Conservation (phyloP, 2,329 filamentous ascomycete species). For the Xylariaceae sp. region DNA sequence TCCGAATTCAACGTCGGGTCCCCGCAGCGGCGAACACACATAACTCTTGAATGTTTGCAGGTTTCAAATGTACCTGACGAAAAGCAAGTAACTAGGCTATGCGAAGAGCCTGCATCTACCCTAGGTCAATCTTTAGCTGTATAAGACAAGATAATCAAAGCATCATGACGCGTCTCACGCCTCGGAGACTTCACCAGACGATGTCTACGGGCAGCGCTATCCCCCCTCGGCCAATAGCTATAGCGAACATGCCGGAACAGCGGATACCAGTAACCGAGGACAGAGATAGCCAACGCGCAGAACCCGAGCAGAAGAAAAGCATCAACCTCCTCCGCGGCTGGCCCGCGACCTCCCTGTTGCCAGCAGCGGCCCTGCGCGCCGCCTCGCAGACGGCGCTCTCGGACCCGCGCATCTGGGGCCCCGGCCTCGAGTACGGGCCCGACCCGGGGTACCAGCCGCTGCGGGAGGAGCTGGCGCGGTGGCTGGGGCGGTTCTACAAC, state of each 20-base stretch:
- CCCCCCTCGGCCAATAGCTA: not conserved
- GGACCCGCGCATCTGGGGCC: slow-evolving; percentile 61
- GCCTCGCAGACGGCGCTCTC: slow-evolving; percentile 68
- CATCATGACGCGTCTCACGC: not conserved
- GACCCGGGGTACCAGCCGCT: slow-evolving; percentile 77
- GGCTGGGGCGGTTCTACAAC: slow-evolving; percentile 69
- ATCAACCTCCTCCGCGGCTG: slow-evolving; percentile 74
- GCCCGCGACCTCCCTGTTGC: slow-evolving; percentile 69
- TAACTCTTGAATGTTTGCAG: too few relatives aligned
- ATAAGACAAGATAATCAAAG: not conserved
- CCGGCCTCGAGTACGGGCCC: slow-evolving; percentile 79
- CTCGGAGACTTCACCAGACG: not conserved
- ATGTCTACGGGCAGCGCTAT: not conserved
- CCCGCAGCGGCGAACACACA: too few relatives aligned
- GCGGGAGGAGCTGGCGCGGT: slow-evolving; percentile 69
- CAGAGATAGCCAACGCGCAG: not conserved
- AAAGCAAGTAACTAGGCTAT: too few relatives aligned
- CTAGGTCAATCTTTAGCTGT: not conserved
- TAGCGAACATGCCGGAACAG: slow-evolving; percentile 4
- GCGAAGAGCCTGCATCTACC: slow-evolving; percentile 1
- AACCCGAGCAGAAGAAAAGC: slow-evolving; percentile 41
- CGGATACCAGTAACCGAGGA: not conserved
- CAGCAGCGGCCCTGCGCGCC: slow-evolving; percentile 63
- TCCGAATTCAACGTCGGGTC: not conserved
- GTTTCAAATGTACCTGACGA: too few relatives aligned